Evolutionary conservation across 2,329 filamentous ascomycete species (phyloP), one percentile per base, ranked within the genome.

Genomic region (Septoria petroselini): DNA sequence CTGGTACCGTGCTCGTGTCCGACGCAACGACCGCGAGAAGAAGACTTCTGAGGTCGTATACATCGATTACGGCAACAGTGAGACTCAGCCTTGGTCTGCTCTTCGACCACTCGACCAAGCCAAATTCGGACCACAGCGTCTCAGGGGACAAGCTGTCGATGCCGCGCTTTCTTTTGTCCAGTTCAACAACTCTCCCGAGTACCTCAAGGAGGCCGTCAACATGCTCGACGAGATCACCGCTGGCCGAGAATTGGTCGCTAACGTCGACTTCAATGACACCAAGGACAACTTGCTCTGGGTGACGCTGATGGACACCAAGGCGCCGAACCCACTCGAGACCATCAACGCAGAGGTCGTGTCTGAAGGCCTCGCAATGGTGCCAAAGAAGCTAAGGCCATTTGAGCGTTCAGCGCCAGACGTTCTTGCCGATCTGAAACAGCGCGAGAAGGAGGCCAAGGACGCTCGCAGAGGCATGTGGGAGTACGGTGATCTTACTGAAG

Each of bases 31-130:
- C 73, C 89, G 93, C 55, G 80, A 91, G 7, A 85, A 84, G 64
- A 89, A 93, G 78, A 83, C 87, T 62, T 85, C 90, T 18, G 93
- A 98, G 70, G 85, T 98, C 19, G 74, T 94, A 38, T 98, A 95
- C 72, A 82, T 98, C 55, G 93, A 98, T 74, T 98, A 94, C 70
- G 93, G 93, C 62, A 98, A 98, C 78, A 85, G 82, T 48, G 93
- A 98, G 72, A 85, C 84, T 65, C 77, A 95, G 50, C 81, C 91
- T 0, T 98, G 91, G 90, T 80, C 83, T 18, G 79, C 81, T 59
- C 82, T 98, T 35, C 86, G 93, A 21, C 78, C 89, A n/a, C 80
- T 98, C 41, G 80, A 84, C 42, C 83, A 88, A 65, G 71, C 81
- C 12, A 85, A 91, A 62, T 98, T 97, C 76, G 81, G 82, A 34